Conservation (phyloP, 306 rosid genomes). For the Cicer pinnatifidum region DNA sequence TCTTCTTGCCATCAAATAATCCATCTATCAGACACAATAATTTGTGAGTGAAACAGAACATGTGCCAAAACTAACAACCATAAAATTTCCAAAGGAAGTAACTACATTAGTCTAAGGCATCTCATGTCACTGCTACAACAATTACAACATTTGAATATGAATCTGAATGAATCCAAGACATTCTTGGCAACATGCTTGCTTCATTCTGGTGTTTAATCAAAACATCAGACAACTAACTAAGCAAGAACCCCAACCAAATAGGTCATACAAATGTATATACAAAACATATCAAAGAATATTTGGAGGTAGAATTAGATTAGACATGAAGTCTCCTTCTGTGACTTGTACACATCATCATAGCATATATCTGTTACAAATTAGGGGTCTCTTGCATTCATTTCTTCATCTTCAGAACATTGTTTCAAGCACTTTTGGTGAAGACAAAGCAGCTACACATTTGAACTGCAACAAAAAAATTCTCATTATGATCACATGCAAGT, state of each 20-base stretch:
- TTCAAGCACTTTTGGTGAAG: slow-evolving; percentile 69
- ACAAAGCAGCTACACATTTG: slow-evolving; percentile 70
- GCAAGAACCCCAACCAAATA: slow-evolving; percentile 44
- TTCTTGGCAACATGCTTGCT: slow-evolving; percentile 22
- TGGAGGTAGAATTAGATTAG: slow-evolving; percentile 47
- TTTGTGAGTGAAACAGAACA: no score
- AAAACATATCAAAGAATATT: slow-evolving; percentile 47
- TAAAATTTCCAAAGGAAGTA: no score
- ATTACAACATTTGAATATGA: slow-evolving; percentile 6
- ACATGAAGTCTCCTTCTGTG: slow-evolving; percentile 42
- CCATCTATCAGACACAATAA: no score
- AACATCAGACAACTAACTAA: neutral
- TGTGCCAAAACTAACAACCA: no score
- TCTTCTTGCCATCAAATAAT: no score
- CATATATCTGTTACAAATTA: slow-evolving; percentile 41
- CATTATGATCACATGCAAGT: slow-evolving; percentile 34
- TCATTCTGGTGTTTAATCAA: slow-evolving; percentile 18
- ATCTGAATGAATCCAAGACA: neutral
- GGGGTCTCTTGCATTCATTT: slow-evolving; percentile 46
- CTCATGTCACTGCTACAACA: neutral
- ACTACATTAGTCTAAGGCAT: neutral
- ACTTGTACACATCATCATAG: slow-evolving; percentile 23
- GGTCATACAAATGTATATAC: slow-evolving; percentile 53
- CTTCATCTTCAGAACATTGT: slow-evolving; percentile 58
- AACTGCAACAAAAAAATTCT: slow-evolving; percentile 56